Percentiles rank a stretch among this genome's conserved stretches.
Evolutionary conservation across 495 filamentous ascomycete species (phyloP).

Genomic region (Tetracladium marchalianum): DNA sequence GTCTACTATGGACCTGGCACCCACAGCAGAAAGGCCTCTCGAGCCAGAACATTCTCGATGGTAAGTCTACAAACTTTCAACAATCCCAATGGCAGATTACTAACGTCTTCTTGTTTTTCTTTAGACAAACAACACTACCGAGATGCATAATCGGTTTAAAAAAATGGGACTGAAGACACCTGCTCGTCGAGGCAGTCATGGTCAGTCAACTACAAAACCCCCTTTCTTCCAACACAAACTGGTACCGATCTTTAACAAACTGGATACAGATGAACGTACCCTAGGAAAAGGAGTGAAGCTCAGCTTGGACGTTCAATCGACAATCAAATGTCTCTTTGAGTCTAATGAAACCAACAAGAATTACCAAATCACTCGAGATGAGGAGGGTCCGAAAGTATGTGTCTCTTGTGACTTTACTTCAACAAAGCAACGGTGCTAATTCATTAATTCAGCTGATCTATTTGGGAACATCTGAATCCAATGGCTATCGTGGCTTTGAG

Average conservation of each 20-base stretch:
- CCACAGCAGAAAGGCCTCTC: slow-evolving; percentile 24
- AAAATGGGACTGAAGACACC: slow-evolving; percentile 8
- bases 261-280: slow-evolving; percentile 30
- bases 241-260: background rate
- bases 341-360: slow-evolving; percentile 88
- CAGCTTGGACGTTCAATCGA: slow-evolving; percentile 60
- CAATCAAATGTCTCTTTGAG: slow-evolving; percentile 57
- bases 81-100: slow-evolving; percentile 13
- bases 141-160: background rate
- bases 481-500: slow-evolving; percentile 72
- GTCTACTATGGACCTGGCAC: slow-evolving; percentile 35
- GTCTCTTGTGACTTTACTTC: background rate
- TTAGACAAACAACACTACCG: background rate
- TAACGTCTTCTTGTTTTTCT: slow-evolving; percentile 3
- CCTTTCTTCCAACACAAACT: background rate
- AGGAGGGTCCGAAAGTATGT: slow-evolving; percentile 80
- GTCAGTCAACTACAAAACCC: slow-evolving; percentile 4
- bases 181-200: slow-evolving; percentile 18
- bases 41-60: slow-evolving; percentile 34
- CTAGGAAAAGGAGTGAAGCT: slow-evolving; percentile 54
- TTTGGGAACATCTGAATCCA: slow-evolving; percentile 76
- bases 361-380: slow-evolving; percentile 94
- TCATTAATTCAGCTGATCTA: slow-evolving; percentile 49
- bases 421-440: slow-evolving; percentile 3
- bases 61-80: slow-evolving; percentile 18